Evolutionary conservation across 768 basidiomycete species (phyloP).

Genomic region (Kwoniella sp.): DNA sequence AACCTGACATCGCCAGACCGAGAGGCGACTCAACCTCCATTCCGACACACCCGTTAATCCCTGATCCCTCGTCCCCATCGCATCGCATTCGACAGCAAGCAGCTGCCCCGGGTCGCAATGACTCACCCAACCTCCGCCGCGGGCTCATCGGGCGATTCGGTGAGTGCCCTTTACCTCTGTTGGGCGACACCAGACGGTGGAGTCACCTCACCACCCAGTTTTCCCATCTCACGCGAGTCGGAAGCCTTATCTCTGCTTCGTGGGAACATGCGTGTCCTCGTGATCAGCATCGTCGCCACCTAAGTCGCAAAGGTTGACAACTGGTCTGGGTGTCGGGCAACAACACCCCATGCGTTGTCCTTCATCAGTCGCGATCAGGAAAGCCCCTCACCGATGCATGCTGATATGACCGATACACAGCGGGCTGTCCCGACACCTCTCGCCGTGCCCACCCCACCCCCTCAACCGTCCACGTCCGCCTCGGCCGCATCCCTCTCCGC

Average conservation of each 20-base stretch:
- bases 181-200: too few species aligned
- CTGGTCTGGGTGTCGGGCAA: too few species aligned
- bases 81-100: too few species aligned
- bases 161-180: too few species aligned
- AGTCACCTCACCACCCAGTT: too few species aligned
- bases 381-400: neutral
- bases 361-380: neutral
- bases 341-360: neutral
- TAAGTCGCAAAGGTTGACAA: too few species aligned
- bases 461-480: constrained; percentile 31
- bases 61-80: too few species aligned
- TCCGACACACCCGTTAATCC: too few species aligned
- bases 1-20: too few species aligned
- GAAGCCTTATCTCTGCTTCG: constrained; percentile 5
- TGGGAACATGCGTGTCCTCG: constrained; percentile 1
- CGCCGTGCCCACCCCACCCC: constrained; percentile 18
- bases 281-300: neutral
- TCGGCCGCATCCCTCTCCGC: constrained; percentile 25
- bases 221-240: too few species aligned
- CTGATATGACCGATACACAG: neutral
- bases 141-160: constrained; percentile 9
- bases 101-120: too few species aligned
- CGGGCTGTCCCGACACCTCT: constrained; percentile 17
- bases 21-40: too few species aligned
- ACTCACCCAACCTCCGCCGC: constrained; percentile 5